These are phyloP conservation scores for Mortierella sp. DNA, from an alignment of 371 early-diverging fungal genomes.

Conservation along the genomic window DNA sequence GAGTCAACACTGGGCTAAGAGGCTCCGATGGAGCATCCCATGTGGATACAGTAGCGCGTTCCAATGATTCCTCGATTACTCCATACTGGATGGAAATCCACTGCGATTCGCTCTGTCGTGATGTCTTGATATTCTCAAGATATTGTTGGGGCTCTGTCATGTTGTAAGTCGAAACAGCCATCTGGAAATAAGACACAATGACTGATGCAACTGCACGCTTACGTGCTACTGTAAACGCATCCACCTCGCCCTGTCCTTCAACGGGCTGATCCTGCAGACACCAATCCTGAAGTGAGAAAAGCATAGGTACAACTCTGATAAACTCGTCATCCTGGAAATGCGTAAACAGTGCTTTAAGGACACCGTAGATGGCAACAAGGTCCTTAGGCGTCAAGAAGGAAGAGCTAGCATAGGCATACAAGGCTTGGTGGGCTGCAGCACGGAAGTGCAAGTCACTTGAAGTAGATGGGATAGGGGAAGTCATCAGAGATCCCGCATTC, in stretches of 20 bases:
- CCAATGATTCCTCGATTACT: conserved; percentile 38
- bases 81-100: conserved; percentile 48
- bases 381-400: conserved; percentile 67
- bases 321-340: conserved; percentile 73
- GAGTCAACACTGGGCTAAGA: conserved; percentile 33
- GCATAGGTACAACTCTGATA: conserved; percentile 70
- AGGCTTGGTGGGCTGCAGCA: conserved; percentile 64
- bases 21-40: conserved; percentile 47
- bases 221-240: conserved; percentile 51
- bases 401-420: conserved; percentile 70
- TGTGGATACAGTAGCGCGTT: conserved; percentile 13
- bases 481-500: conserved; percentile 12
- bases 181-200: conserved; percentile 58
- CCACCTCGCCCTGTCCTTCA: neutral
- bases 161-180: conserved; percentile 31
- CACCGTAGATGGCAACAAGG: conserved; percentile 64
- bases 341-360: conserved; percentile 64
- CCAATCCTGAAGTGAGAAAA: conserved; percentile 72
- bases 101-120: conserved; percentile 40
- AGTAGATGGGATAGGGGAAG: conserved; percentile 39
- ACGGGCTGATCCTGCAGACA: conserved; percentile 18
- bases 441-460: conserved; percentile 66
- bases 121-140: conserved; percentile 38
- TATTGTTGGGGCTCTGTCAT: conserved; percentile 46
- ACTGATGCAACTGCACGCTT: conserved; percentile 71